phyloP scores from a whole-genome alignment of 805 yeast genomes.

The Candida piceae region DNA sequence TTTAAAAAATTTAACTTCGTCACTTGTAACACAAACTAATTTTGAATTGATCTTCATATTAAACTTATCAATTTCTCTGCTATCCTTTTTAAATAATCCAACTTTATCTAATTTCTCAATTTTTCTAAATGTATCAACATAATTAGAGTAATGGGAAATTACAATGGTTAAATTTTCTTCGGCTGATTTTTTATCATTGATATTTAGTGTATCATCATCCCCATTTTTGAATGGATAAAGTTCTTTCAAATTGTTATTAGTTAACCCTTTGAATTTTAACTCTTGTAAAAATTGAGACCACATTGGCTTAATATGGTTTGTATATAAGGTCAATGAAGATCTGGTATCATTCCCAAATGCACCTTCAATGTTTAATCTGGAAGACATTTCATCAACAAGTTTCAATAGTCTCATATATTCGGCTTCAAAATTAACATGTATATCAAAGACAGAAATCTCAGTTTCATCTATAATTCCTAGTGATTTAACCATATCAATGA shows the following conservation, averaged over 20 bases:
- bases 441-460: background rate
- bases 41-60: slow-evolving; percentile 1
- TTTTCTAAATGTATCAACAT: slow-evolving; percentile 9
- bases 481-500: background rate
- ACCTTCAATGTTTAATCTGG: slow-evolving; percentile 26
- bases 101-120: slow-evolving; percentile 7
- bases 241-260: slow-evolving; percentile 20
- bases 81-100: background rate
- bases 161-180: slow-evolving; percentile 4
- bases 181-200: slow-evolving; percentile 8
- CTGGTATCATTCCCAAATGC: slow-evolving; percentile 34
- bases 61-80: background rate
- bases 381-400: slow-evolving; percentile 29
- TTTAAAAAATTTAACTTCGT: slow-evolving; percentile 3
- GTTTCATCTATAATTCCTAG: background rate
- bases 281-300: slow-evolving; percentile 22
- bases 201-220: slow-evolving; percentile 21
- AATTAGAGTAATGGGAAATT: slow-evolving; percentile 6
- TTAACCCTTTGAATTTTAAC: slow-evolving; percentile 15
- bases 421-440: slow-evolving; percentile 18
- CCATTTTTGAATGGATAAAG: slow-evolving; percentile 24
- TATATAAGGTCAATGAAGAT: slow-evolving; percentile 32
- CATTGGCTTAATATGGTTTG: slow-evolving; percentile 16
- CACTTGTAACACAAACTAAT: slow-evolving; percentile 2
- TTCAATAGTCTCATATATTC: slow-evolving; percentile 11